Conservation (phyloP, 1,284 basidiomycete species). For the Cerioporus squamosus region DNA sequence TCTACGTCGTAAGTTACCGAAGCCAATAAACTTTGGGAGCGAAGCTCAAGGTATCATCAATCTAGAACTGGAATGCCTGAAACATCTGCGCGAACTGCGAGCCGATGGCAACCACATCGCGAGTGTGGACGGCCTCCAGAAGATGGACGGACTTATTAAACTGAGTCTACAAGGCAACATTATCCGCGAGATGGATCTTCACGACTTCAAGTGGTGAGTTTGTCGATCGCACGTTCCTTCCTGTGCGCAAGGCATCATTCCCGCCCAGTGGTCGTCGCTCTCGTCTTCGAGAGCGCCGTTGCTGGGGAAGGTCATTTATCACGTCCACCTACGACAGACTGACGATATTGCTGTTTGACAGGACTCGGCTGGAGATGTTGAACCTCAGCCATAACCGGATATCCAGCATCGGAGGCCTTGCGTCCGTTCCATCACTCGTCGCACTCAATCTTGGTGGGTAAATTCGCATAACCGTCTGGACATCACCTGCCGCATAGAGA, state of each 20-base stretch:
- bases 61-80: slow-evolving; percentile 82
- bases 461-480: slow-evolving; percentile 6
- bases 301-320: slow-evolving; percentile 21
- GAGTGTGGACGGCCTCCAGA: slow-evolving; percentile 79
- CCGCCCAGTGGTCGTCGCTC: slow-evolving; percentile 3
- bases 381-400: slow-evolving; percentile 85
- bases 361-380: slow-evolving; percentile 82
- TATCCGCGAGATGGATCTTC: slow-evolving; percentile 69
- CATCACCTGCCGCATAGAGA: slow-evolving; percentile 18
- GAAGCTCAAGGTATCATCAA: slow-evolving; percentile 11
- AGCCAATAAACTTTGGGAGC: slow-evolving; percentile 1
- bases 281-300: slow-evolving; percentile 15
- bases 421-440: slow-evolving; percentile 64
- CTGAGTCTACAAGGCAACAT: slow-evolving; percentile 83
- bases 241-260: neutral
- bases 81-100: slow-evolving; percentile 87
- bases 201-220: slow-evolving; percentile 71
- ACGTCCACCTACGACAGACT: slow-evolving; percentile 25
- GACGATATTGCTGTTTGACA: slow-evolving; percentile 38
- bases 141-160: slow-evolving; percentile 81
- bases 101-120: slow-evolving; percentile 85
- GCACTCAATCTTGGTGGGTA: slow-evolving; percentile 82
- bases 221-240: slow-evolving; percentile 1
- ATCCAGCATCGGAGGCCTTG: slow-evolving; percentile 60
- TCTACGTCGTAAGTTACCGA: slow-evolving; percentile 70